Evolutionary conservation across 345 rosid genomes (phyloP).

Genomic region (Arabis hirsuta): DNA sequence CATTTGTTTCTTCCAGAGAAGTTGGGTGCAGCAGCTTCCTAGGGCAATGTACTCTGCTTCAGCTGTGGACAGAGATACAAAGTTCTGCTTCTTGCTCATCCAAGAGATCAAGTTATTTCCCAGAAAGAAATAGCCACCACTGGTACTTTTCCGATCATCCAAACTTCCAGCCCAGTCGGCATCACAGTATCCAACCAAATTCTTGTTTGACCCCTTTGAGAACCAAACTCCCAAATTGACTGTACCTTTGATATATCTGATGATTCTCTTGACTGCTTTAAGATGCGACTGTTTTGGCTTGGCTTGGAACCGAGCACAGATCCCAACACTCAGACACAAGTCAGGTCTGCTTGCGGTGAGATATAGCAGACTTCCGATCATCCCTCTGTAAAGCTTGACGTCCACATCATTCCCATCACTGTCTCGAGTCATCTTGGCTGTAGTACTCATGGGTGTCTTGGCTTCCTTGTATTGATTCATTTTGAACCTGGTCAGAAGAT

Average conservation of each 20-base stretch:
- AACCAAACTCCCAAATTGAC: background rate
- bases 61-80: too few species aligned
- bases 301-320: background rate
- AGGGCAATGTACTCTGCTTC: too few species aligned
- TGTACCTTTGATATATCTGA: background rate
- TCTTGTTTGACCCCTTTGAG: background rate
- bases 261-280: background rate
- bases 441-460: too few species aligned
- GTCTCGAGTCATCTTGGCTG: too few species aligned
- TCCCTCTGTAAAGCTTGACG: background rate
- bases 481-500: too few species aligned
- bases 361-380: background rate
- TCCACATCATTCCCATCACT: background rate
- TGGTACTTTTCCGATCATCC: too few species aligned
- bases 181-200: background rate
- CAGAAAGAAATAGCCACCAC: too few species aligned
- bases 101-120: too few species aligned
- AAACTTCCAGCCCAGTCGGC: background rate
- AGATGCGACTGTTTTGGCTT: background rate
- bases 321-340: background rate
- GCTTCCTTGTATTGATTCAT: too few species aligned
- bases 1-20: too few species aligned
- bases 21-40: too few species aligned
- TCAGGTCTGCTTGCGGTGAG: background rate
- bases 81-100: too few species aligned